Base-by-base conservation (phyloP, 2,329 filamentous ascomycete species). In the Aspergillus brunneoviolaceus region DNA sequence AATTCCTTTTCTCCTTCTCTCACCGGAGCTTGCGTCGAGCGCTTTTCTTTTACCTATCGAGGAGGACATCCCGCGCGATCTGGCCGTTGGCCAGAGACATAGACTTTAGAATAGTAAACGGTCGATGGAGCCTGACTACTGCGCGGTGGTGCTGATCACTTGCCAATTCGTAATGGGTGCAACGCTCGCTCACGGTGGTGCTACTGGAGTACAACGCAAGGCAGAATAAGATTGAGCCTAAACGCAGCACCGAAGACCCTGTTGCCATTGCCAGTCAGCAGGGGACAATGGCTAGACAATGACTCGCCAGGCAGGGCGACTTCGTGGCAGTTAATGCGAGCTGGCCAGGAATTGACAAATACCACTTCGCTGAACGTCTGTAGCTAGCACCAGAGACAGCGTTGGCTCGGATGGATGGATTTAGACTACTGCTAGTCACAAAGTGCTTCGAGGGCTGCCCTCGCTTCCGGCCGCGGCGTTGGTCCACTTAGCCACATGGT, bases 131-230 rank as follows among this genome's bases (percentile, higher is more conserved):
- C 50, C 14, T 45, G 21, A 54, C 61, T 62, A 59, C 57, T 59
- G 62, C 54, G 45, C 48, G 48, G 57, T 55, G 55, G 49, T 50
- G 60, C 49, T 59, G 57, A 63, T 62, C 56, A 60, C 56, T 19
- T 57, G 55, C 54, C 50, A 49, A 61, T 57, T 51, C 49, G 52
- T 39, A 49, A 45, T 39, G 47, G 55, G 42, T 53, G 29, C 49
- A 50, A 35, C 21, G 35, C 45, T 53, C 58, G 52, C 51, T 51
- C 25, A 55, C 31, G 35, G 48, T 47, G 48, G 55, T 57, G n/a
- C 49, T 23, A 51, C 50, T 39, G 29, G 50, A 59, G 51, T 27
- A 33, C 53, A 19, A 66, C 42, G 63, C 60, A 63, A 63, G 57
- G 60, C 57, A 49, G 60, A 60, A 55, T 27, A 27, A 51, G 14